Evolutionary conservation across 768 basidiomycete species (phyloP), one percentile per base, ranked within the genome.

Genomic region (Butyriboletus loyo): DNA sequence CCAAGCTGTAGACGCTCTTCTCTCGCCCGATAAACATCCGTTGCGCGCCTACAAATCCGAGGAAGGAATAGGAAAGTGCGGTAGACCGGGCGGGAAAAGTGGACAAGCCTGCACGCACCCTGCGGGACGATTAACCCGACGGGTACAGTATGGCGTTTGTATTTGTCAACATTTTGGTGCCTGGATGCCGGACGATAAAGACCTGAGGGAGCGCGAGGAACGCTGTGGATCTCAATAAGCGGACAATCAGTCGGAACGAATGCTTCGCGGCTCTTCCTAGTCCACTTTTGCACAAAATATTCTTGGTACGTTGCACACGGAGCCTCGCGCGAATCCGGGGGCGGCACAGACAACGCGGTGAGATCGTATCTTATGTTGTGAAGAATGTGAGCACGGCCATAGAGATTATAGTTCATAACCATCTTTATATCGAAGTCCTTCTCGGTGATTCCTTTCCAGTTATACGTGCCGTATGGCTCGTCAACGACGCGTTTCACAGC

Each of bases 291-390:
- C 27, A 74, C 44, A 68, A 80, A 87, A 61, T 78, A 89, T 4
- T 85, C 85, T 36, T 74, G 60, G 61, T 86, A 90, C 2, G 80
- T 85, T 5, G 73, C 46, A 53, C 60, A 77, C 0, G 58, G 66
- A 14, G 68, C 69, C 61, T 84, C 85, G 34, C 71, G 71, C 5
- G 83, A 78, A 9, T 76, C 84, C 5, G 69, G 63, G 0, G 71
- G 70, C 4, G 87, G 86, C 9, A 55, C 58, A 37, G 88, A 87
- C 63, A 80, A 63, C 3, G 86, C 86, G 0, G 85, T 81, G 31
- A 92, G 69, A 65, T 92, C 89, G 39, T 75, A 50, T 31, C 87
- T 81, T 53, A 90, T 76, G 31, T 71, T 70, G 50, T 77, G 78
- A 46, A 92, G 73, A 39, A 84, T 57, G 45, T 80, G 75, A 6